phyloP scores from a whole-genome alignment of 139 green algal genomes.

The Dunaliella sp. region DNA sequence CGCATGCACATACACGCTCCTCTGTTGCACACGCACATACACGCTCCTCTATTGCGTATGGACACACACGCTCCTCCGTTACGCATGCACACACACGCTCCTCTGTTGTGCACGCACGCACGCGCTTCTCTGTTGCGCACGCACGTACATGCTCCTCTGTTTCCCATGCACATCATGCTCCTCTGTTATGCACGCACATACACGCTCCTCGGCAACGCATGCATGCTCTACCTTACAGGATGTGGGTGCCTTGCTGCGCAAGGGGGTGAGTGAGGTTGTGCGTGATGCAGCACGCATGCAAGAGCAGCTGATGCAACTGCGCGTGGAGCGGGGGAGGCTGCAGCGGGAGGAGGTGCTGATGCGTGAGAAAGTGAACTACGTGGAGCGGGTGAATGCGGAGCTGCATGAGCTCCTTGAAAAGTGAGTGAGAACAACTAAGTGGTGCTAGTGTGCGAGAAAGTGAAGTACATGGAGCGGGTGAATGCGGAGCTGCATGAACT shows the following conservation, averaged over 20 bases:
- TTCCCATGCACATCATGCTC: too few species aligned
- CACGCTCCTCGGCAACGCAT: background rate
- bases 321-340: constrained; percentile 43
- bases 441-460: constrained; percentile 54
- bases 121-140: too few species aligned
- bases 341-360: constrained; percentile 51
- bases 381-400: constrained; percentile 59
- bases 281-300: constrained; percentile 40
- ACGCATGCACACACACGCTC: too few species aligned
- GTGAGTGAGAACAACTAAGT: constrained; percentile 39
- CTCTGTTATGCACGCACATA: too few species aligned
- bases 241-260: constrained; percentile 11
- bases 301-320: constrained; percentile 47
- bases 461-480: constrained; percentile 58
- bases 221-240: constrained; percentile 8
- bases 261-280: constrained; percentile 30
- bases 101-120: too few species aligned
- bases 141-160: too few species aligned
- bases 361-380: constrained; percentile 55
- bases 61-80: too few species aligned
- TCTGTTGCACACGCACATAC: too few species aligned
- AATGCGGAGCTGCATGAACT: constrained; percentile 62
- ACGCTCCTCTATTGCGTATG: too few species aligned
- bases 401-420: constrained; percentile 61
- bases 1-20: too few species aligned